Evolutionary conservation across 139 green algal species (phyloP).

Genomic region (Chlorella sp.): DNA sequence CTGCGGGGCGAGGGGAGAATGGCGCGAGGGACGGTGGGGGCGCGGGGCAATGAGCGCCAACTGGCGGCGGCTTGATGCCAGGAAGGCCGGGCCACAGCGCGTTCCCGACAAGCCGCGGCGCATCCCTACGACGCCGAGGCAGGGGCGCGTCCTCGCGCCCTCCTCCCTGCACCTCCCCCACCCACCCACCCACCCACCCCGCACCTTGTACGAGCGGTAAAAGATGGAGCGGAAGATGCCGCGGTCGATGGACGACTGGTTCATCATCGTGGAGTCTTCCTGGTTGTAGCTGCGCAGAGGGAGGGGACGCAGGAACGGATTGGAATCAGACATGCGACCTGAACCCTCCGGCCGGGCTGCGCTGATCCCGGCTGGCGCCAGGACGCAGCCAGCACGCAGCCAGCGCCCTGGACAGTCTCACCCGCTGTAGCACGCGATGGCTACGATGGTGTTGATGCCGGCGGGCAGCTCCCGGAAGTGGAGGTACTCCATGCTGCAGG

Average conservation of each 20-base stretch:
- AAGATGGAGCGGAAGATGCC: conserved; percentile 98
- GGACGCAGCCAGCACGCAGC: too few relatives aligned
- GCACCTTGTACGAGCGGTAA: conserved; percentile 86
- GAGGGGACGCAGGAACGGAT: too few relatives aligned
- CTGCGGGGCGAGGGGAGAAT: conserved; percentile 27
- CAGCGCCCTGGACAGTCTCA: too few relatives aligned
- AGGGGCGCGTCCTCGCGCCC: too few relatives aligned
- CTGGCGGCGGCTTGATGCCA: too few relatives aligned
- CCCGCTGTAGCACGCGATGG: conserved; percentile 95
- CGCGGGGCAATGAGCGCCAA: not conserved
- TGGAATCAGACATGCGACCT: too few relatives aligned
- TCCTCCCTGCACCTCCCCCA: not conserved
- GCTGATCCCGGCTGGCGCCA: too few relatives aligned
- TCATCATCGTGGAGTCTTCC: conserved; percentile 98
- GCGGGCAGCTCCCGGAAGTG: conserved; percentile 85
- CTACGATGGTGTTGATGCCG: conserved; percentile 94
- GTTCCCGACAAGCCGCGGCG: not conserved
- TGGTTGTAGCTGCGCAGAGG: too few relatives aligned
- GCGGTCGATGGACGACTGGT: conserved; percentile 93
- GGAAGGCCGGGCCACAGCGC: not conserved
- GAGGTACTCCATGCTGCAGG: conserved; percentile 91
- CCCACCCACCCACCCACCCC: not conserved
- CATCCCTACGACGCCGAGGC: too few relatives aligned
- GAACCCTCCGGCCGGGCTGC: too few relatives aligned
- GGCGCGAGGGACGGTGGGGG: not conserved